Evolutionary conservation across 306 rosid species (phyloP).

Genomic region (Geum urbanum): DNA sequence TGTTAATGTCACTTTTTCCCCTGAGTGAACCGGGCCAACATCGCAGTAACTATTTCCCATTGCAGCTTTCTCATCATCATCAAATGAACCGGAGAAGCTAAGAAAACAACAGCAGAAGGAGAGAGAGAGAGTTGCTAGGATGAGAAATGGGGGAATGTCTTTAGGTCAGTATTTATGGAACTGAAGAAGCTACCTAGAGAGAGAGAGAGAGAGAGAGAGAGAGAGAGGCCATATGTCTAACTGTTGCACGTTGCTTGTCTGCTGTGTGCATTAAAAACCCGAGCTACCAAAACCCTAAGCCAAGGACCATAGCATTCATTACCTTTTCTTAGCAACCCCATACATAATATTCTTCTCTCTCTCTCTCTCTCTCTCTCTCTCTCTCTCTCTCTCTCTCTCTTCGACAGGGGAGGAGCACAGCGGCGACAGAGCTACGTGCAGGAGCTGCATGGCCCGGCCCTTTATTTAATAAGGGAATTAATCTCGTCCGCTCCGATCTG

Average conservation of each 20-base stretch:
- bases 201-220: background rate
- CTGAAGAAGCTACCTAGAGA: background rate
- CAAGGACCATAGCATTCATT: slow-evolving; percentile 27
- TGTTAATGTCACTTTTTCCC: background rate
- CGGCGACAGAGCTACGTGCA: background rate
- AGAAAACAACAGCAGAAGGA: no score
- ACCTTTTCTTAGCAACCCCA: background rate
- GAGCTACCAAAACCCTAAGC: slow-evolving; percentile 24
- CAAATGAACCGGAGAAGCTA: background rate
- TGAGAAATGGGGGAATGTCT: slow-evolving; percentile 16
- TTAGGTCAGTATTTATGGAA: slow-evolving; percentile 3
- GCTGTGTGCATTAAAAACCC: slow-evolving; percentile 19
- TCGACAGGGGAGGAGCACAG: background rate
- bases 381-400: slow-evolving; percentile 3
- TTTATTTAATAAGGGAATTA: background rate
- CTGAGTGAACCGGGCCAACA: slow-evolving; percentile 52
- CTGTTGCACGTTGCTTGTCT: background rate
- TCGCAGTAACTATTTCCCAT: slow-evolving; percentile 39
- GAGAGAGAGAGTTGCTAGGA: background rate
- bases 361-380: background rate
- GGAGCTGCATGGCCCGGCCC: background rate
- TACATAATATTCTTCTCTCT: slow-evolving; percentile 5
- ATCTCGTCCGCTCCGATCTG: background rate
- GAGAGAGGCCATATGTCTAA: background rate
- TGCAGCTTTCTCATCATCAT: background rate